Base-by-base conservation (phyloP, 495 filamentous ascomycete genomes). In the Haplographium delicatum region DNA sequence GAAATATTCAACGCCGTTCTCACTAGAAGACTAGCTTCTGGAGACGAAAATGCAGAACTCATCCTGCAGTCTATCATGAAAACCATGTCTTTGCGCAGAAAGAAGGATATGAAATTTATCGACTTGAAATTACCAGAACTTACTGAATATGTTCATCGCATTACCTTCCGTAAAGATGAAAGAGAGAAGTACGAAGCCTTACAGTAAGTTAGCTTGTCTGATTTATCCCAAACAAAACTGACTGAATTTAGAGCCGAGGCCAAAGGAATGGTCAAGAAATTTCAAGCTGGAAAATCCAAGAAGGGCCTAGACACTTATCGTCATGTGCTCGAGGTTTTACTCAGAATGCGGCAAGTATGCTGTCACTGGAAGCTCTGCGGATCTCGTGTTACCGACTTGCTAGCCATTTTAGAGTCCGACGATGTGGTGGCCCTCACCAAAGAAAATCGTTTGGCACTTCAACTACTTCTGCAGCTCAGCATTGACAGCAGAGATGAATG, bases 31-130 rank as follows among this genome's bases (percentile, higher is more conserved):
- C 70, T 96, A 5, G 78, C 71, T 9, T 50, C 63, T 23, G 84
- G 81, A 4, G 72, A 83, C 15, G 66, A 69, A 9, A 69, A 74
- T 30, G 82, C 84, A 18, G 82, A 78, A 34, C 62, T 74, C 15
- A 66, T 94, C 15, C 72, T 95, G 11, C 86, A 91, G 59, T 75
- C 81, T 2, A 70, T 96, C 37, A 93, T 94, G 80, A 72, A 70
- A 5, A 86, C 85, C n/a, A 76, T 95, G 23, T 95, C 88, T 58
- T 72, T 96, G 19, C 78, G 91, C 30, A 80, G 91, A 22, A 82
- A 83, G 56, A 96, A 96, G 66, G 83, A 90, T 46, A 95, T 96
- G 90, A 75, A 75, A 8, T 95, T 95, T 53, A 74, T 96, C 37
- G 88, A 96, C 55, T 68, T 96, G 10, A 82, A 82, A 42, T 75